Conservation (phyloP, 1,284 basidiomycete species). For the Ganoderma multipileum region DNA sequence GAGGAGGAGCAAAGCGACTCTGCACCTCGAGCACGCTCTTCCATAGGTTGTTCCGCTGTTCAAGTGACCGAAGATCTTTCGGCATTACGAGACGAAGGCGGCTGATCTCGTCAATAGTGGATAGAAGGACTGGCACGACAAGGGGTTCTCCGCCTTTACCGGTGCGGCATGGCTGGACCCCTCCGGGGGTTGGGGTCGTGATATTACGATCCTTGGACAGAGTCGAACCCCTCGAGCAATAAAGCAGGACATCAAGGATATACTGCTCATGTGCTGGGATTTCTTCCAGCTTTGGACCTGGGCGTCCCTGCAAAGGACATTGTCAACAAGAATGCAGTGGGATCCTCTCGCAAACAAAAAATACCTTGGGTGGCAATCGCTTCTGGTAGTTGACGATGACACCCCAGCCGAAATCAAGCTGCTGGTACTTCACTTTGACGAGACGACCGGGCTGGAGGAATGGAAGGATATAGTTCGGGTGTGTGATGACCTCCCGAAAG, state of each 20-base stretch:
- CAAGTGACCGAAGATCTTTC: conserved; percentile 85
- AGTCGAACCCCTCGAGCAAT: conserved; percentile 74
- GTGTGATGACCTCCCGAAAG: conserved; percentile 91
- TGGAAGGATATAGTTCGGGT: conserved; percentile 92
- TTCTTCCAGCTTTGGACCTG: conserved; percentile 67
- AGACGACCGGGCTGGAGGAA: conserved; percentile 94
- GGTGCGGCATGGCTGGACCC: conserved; percentile 74
- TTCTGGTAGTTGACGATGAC: conserved; percentile 94
- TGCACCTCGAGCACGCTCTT: conserved; percentile 92
- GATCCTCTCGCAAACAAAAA: conserved; percentile 15
- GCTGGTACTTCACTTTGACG: conserved; percentile 87
- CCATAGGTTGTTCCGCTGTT: conserved; percentile 85
- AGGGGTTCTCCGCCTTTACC: conserved; percentile 83
- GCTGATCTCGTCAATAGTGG: conserved; percentile 87
- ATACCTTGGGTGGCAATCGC: conserved; percentile 75
- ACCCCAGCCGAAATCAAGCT: conserved; percentile 96
- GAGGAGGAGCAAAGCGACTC: conserved; percentile 75
- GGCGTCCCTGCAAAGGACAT: conserved; percentile 25
- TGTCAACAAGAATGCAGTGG: neutral
- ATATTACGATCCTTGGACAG: conserved; percentile 69
- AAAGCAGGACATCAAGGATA: conserved; percentile 92
- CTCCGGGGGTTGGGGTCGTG: conserved; percentile 65
- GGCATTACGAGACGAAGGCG: conserved; percentile 90
- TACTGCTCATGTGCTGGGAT: conserved; percentile 89
- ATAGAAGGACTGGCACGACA: conserved; percentile 89